Percentiles rank a stretch among this genome's conserved stretches.
phyloP scores from a whole-genome alignment of 345 rosid species.

The Eucalyptus urophylla region DNA sequence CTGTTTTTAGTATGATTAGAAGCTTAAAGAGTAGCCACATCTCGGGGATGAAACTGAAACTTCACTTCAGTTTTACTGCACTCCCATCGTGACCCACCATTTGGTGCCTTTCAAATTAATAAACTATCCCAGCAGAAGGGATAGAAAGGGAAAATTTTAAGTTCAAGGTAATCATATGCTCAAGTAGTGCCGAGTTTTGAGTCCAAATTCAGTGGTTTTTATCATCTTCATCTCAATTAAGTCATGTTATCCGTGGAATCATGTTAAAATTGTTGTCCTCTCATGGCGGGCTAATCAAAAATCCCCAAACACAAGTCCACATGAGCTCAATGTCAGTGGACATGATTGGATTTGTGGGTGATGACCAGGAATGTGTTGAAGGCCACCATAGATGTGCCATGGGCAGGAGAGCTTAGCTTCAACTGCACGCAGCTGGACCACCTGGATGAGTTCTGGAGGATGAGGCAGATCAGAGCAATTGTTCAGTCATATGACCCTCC shows the following conservation, averaged over 20 bases:
- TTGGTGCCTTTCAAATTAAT: neutral
- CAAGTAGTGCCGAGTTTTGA: neutral
- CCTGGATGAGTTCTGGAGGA: conserved; percentile 85
- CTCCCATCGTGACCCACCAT: neutral
- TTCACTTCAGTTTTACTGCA: neutral
- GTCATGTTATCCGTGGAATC: neutral
- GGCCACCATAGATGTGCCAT: conserved; percentile 70
- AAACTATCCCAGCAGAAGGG: neutral
- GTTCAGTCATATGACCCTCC: conserved; percentile 48
- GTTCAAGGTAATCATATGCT: neutral
- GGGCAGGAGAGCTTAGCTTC: conserved; percentile 81
- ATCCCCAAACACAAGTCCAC: neutral
- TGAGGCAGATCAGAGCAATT: conserved; percentile 76
- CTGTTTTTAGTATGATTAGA: neutral
- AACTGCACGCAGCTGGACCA: conserved; percentile 92
- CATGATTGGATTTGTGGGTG: neutral
- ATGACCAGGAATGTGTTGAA: conserved; percentile 68
- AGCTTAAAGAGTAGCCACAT: neutral
- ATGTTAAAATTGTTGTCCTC: neutral
- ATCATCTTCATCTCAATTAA: neutral
- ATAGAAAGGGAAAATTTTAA: neutral
- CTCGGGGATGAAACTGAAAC: neutral
- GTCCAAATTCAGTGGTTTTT: neutral
- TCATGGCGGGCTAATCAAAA: neutral
- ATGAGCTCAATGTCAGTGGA: neutral